Percentiles rank a stretch among this genome's conserved stretches.
These are phyloP conservation scores for Debaryomyces prosopidis DNA, from an alignment of 805 yeast species.

Conservation along the genomic window DNA sequence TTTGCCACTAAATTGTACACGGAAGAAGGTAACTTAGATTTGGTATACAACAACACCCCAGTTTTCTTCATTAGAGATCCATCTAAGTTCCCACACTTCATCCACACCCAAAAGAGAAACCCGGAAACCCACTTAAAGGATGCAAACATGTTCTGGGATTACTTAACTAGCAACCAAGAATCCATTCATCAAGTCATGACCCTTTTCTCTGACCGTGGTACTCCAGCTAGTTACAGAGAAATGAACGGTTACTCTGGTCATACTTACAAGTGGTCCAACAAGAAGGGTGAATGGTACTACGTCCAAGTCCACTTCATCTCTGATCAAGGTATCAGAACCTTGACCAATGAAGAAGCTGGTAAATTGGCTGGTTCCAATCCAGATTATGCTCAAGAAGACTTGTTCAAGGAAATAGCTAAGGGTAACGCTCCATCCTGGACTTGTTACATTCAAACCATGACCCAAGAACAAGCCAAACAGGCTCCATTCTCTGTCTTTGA, in stretches of 20 bases:
- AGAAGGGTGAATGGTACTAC: conserved; percentile 73
- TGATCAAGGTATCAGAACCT: conserved; percentile 59
- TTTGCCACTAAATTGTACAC: conserved; percentile 79
- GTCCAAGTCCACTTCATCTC: conserved; percentile 74
- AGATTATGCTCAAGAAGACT: conserved; percentile 77
- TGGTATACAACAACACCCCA: conserved; percentile 86
- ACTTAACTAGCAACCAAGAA: conserved; percentile 71
- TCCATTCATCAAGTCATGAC: conserved; percentile 72
- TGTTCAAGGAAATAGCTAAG: conserved; percentile 73
- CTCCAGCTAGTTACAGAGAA: conserved; percentile 71
- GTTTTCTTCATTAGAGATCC: conserved; percentile 85
- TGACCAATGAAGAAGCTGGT: conserved; percentile 67
- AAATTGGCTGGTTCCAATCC: conserved; percentile 74
- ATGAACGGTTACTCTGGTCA: conserved; percentile 88
- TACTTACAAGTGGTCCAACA: conserved; percentile 77
- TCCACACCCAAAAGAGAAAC: conserved; percentile 86
- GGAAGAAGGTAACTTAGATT: conserved; percentile 81
- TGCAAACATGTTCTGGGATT: conserved; percentile 84
- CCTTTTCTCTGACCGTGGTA: conserved; percentile 79
- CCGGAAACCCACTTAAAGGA: conserved; percentile 81
- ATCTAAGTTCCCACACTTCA: conserved; percentile 81
- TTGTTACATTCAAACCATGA: conserved; percentile 82
- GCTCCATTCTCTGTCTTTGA: conserved; percentile 84
- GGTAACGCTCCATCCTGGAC: conserved; percentile 87
- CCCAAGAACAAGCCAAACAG: conserved; percentile 73